Evolutionary conservation across 148 eudicot genomes (phyloP).

Genomic region (Arbutus unedo): DNA sequence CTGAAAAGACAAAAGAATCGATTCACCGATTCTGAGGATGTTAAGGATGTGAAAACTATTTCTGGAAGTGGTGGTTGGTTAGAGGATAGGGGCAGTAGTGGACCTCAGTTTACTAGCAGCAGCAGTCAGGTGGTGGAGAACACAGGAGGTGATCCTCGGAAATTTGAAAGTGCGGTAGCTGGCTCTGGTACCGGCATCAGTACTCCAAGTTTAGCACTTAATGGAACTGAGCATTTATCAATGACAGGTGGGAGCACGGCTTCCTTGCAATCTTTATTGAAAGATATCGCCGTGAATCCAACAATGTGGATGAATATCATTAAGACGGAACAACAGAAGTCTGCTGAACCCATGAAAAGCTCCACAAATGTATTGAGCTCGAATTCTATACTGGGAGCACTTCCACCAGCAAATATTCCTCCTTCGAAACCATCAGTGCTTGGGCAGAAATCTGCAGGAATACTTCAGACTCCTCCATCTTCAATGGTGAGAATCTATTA

Average conservation of each 20-base stretch:
- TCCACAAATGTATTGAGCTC: conserved; percentile 29
- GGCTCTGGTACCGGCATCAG: conserved; percentile 25
- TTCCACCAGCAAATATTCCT: conserved; percentile 34
- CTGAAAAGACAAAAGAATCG: conserved; percentile 63
- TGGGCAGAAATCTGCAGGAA: conserved; percentile 42
- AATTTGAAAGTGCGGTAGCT: conserved; percentile 22
- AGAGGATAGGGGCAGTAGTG: conserved; percentile 36
- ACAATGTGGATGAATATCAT: conserved; percentile 59
- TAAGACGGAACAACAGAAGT: conserved; percentile 56
- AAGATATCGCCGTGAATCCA: conserved; percentile 68
- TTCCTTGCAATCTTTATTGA: conserved; percentile 69
- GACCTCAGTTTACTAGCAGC: conserved; percentile 29
- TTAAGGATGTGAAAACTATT: conserved; percentile 20
- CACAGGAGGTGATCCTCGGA: conserved; percentile 34
- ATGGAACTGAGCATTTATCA: conserved; percentile 29
- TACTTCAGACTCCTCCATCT: conserved; percentile 45
- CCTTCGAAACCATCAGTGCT: conserved; percentile 29
- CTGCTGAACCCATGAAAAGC: conserved; percentile 38
- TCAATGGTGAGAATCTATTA: conserved; percentile 42
- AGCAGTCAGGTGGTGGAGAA: conserved; percentile 23
- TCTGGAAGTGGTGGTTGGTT: conserved; percentile 36
- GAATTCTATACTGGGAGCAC: conserved; percentile 39
- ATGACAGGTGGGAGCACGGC: conserved; percentile 30
- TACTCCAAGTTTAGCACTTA: conserved; percentile 21
- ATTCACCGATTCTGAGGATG: conserved; percentile 17